Evolutionary conservation across 208 protist genomes (phyloP).

Genomic region (Wallacemonas sp.): DNA sequence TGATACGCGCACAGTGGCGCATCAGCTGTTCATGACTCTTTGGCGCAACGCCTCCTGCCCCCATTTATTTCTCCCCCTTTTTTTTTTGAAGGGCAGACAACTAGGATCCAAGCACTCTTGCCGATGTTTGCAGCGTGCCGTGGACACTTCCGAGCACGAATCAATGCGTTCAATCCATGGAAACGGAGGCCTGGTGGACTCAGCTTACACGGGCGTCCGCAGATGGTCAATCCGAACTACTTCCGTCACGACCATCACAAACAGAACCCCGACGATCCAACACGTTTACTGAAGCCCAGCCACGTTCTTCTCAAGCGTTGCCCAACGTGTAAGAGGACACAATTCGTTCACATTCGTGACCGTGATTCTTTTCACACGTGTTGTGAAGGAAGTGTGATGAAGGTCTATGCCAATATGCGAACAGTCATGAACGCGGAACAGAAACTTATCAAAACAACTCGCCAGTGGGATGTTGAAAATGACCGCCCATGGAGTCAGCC

Average conservation of each 20-base stretch:
- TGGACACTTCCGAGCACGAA: conserved; percentile 32
- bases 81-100: too few species aligned
- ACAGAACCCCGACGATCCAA: conserved; percentile 80
- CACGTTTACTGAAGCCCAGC: conserved; percentile 64
- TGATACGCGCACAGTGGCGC: too few species aligned
- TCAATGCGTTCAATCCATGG: conserved; percentile 86
- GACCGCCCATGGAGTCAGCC: conserved; percentile 78
- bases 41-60: too few species aligned
- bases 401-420: conserved; percentile 71
- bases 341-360: conserved; percentile 58
- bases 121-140: conserved; percentile 35
- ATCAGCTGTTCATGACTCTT: too few species aligned
- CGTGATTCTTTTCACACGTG: conserved; percentile 83
- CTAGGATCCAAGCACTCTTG: too few species aligned
- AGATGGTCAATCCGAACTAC: conserved; percentile 74
- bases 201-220: conserved; percentile 66
- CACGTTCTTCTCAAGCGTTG: conserved; percentile 85
- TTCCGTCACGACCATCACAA: conserved; percentile 52
- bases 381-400: conserved; percentile 81
- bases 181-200: conserved; percentile 73
- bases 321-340: conserved; percentile 67
- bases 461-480: conserved; percentile 85
- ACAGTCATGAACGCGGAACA: conserved; percentile 81
- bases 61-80: too few species aligned
- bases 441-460: conserved; percentile 42